Evolutionary conservation across 1,284 basidiomycete genomes (phyloP).

Genomic region (Ustilago shanxiensis): DNA sequence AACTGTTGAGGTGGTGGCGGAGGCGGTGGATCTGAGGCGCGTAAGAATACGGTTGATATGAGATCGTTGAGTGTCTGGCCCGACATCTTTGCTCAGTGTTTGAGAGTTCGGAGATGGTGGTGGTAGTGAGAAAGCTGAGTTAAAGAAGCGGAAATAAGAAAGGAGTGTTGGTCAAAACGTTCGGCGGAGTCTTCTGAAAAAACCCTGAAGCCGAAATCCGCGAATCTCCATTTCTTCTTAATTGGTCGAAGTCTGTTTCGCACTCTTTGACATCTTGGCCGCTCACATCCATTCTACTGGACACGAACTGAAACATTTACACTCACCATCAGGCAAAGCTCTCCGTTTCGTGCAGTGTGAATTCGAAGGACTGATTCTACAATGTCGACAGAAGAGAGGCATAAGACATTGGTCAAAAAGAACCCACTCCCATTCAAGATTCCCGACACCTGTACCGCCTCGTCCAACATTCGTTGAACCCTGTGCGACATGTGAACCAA

Average conservation of each 20-base stretch:
- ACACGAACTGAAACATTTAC: too few species aligned
- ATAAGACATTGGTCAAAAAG: too few species aligned
- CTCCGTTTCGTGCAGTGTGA: too few species aligned
- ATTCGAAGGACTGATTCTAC: too few species aligned
- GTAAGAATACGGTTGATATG: conserved; percentile 34
- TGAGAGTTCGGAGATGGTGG: background rate
- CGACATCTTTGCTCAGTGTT: conserved; percentile 20
- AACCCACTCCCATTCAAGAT: too few species aligned
- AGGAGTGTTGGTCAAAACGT: conserved; percentile 29
- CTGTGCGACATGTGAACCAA: too few species aligned
- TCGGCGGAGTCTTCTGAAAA: conserved; percentile 9
- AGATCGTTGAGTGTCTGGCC: conserved; percentile 40
- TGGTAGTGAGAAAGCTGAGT: conserved; percentile 14
- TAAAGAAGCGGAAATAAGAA: background rate
- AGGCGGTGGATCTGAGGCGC: conserved; percentile 36
- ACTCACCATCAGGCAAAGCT: too few species aligned
- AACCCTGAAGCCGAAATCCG: background rate
- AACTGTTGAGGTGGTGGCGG: conserved; percentile 31
- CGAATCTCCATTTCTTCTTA: too few species aligned
- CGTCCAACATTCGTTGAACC: too few species aligned
- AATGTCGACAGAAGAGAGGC: too few species aligned
- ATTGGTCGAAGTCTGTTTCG: background rate
- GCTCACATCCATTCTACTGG: too few species aligned
- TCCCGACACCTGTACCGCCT: too few species aligned
- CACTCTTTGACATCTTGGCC: background rate